Percentiles rank a stretch among this genome's conserved stretches.
These are phyloP conservation scores for Leccinum uliginosum DNA, from an alignment of 768 basidiomycete genomes.

Conservation along the genomic window DNA sequence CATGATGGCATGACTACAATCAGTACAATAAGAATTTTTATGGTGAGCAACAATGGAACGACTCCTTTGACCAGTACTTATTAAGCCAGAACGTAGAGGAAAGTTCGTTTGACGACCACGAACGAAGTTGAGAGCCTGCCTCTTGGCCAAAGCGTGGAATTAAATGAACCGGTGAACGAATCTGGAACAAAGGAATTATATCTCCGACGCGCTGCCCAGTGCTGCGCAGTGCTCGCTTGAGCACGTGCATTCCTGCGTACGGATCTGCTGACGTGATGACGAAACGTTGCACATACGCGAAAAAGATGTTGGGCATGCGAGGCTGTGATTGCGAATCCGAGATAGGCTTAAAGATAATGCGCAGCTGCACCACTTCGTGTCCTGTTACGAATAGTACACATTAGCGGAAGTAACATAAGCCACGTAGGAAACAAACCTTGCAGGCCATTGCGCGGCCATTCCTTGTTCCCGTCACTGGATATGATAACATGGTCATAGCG, in stretches of 20 bases:
- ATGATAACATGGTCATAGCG: neutral
- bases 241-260: neutral
- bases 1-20: neutral
- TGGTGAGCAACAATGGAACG: neutral
- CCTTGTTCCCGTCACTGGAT: neutral
- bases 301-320: neutral
- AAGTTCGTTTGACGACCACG: neutral
- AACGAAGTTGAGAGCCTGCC: neutral
- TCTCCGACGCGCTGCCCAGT: neutral
- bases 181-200: neutral
- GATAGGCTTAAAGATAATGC: neutral
- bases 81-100: neutral
- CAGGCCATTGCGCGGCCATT: neutral
- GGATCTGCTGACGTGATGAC: neutral
- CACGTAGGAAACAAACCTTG: neutral
- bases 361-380: neutral
- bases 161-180: neutral
- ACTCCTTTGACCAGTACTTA: neutral
- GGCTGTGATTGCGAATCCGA: neutral
- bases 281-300: neutral
- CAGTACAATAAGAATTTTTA: neutral
- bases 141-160: neutral
- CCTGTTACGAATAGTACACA: neutral
- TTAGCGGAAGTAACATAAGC: neutral
- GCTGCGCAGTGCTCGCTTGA: neutral